Conservation (phyloP, 2,329 filamentous ascomycete genomes). For the Juglanconis juglandina region DNA sequence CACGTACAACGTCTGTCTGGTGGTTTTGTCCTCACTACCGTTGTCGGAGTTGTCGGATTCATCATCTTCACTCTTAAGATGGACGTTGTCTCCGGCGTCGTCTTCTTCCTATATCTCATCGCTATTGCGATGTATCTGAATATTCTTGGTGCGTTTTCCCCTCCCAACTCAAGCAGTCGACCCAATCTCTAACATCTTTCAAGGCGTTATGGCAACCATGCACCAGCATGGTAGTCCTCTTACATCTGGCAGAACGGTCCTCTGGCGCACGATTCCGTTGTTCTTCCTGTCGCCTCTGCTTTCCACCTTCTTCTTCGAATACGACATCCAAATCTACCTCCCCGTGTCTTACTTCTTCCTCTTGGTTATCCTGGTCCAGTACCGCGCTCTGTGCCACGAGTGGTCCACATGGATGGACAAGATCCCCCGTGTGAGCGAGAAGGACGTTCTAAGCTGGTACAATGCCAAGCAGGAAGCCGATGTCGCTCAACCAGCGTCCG, state of each 20-base stretch:
- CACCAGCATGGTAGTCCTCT: constrained; percentile 53
- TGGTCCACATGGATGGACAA: constrained; percentile 58
- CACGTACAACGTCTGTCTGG: constrained; percentile 43
- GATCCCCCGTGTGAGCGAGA: constrained; percentile 46
- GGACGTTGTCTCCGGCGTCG: constrained; percentile 42
- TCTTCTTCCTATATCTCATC: constrained; percentile 59
- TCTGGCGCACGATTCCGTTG: constrained; percentile 53
- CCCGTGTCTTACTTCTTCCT: constrained; percentile 52
- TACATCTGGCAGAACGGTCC: constrained; percentile 53
- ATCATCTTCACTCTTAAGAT: constrained; percentile 44
- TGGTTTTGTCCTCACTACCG: constrained; percentile 39
- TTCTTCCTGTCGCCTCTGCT: constrained; percentile 55
- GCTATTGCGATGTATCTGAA: constrained; percentile 57
- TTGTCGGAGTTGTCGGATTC: constrained; percentile 44
- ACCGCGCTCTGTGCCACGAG: constrained; percentile 50
- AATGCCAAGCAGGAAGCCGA: constrained; percentile 26
- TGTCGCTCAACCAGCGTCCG: neutral
- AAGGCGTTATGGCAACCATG: constrained; percentile 42
- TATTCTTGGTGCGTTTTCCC: constrained; percentile 44
- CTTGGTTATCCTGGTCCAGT: constrained; percentile 45
- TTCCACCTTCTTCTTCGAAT: constrained; percentile 46
- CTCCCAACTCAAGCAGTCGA: constrained; percentile 26
- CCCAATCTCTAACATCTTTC: neutral
- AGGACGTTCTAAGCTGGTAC: constrained; percentile 50
- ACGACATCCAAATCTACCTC: constrained; percentile 56